Conservation (phyloP, 2,329 filamentous ascomycete genomes). For the Penicillium sumatraense region DNA sequence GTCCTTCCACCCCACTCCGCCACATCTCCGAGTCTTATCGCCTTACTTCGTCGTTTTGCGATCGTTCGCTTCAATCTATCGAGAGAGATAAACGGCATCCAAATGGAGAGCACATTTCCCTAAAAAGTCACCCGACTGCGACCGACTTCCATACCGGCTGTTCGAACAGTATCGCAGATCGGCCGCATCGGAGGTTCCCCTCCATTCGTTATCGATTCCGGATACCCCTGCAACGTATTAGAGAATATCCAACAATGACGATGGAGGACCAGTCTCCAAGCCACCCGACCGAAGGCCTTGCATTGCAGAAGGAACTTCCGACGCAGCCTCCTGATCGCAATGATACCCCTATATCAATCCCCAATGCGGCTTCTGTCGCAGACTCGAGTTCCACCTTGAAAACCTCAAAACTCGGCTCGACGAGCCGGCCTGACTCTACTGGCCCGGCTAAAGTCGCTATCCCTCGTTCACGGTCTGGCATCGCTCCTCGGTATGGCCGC, state of each 20-base stretch:
- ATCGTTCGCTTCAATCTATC: not conserved
- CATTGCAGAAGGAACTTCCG: not conserved
- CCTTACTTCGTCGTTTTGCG: not conserved
- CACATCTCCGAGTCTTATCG: not conserved
- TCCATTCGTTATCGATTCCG: not conserved
- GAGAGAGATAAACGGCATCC: not conserved
- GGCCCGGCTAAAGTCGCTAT: constrained; percentile 32
- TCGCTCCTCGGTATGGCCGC: constrained; percentile 22
- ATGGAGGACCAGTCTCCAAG: constrained; percentile 13
- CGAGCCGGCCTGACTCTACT: not conserved
- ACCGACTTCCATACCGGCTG: not conserved
- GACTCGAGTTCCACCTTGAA: constrained; percentile 10
- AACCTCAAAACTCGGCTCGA: constrained; percentile 2
- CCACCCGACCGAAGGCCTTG: not conserved
- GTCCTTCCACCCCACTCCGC: not conserved
- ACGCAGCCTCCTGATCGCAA: not conserved
- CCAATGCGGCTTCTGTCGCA: constrained; percentile 13
- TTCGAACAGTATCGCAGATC: constrained; percentile 2
- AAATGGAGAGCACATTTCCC: constrained; percentile 1
- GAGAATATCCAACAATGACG: constrained; percentile 20
- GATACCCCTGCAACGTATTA: not conserved
- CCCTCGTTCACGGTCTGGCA: constrained; percentile 31
- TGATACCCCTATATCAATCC: not conserved
- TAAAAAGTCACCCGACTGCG: not conserved
- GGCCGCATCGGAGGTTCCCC: constrained; percentile 3